These are phyloP conservation scores for Royoungia palumana DNA, from an alignment of 768 basidiomycete genomes.

Conservation along the genomic window DNA sequence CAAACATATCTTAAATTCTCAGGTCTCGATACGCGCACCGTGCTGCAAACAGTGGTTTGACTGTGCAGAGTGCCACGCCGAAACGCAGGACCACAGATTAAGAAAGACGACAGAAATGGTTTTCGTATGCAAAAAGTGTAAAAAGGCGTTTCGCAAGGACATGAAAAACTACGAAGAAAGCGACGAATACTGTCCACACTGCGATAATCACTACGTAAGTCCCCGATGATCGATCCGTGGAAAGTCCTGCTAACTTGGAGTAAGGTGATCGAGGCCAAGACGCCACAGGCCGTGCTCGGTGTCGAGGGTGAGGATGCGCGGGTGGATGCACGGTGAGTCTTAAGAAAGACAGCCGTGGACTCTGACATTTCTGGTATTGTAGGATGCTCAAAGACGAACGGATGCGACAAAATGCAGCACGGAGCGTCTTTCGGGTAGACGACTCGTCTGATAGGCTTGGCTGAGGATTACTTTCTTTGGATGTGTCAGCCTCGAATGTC, in stretches of 20 bases:
- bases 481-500: slow-evolving; percentile 11
- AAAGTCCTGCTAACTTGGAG: not conserved
- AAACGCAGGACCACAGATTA: slow-evolving; percentile 70
- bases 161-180: slow-evolving; percentile 91
- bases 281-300: slow-evolving; percentile 76
- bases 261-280: slow-evolving; percentile 94
- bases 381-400: slow-evolving; percentile 93
- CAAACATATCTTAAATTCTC: slow-evolving; percentile 95
- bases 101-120: slow-evolving; percentile 78
- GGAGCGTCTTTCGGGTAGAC: slow-evolving; percentile 42
- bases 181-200: slow-evolving; percentile 97
- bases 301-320: slow-evolving; percentile 92
- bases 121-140: slow-evolving; percentile 86
- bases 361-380: not conserved
- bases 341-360: not conserved
- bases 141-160: slow-evolving; percentile 96
- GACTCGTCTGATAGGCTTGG: slow-evolving; percentile 11
- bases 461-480: slow-evolving; percentile 19
- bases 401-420: slow-evolving; percentile 47
- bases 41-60: slow-evolving; percentile 99
- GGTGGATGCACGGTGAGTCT: slow-evolving; percentile 74
- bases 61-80: slow-evolving; percentile 93
- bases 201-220: slow-evolving; percentile 95
- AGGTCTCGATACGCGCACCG: slow-evolving; percentile 93
- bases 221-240: not conserved